These are phyloP conservation scores for Plantago elongata DNA, from an alignment of 257 asterid genomes.

Conservation along the genomic window DNA sequence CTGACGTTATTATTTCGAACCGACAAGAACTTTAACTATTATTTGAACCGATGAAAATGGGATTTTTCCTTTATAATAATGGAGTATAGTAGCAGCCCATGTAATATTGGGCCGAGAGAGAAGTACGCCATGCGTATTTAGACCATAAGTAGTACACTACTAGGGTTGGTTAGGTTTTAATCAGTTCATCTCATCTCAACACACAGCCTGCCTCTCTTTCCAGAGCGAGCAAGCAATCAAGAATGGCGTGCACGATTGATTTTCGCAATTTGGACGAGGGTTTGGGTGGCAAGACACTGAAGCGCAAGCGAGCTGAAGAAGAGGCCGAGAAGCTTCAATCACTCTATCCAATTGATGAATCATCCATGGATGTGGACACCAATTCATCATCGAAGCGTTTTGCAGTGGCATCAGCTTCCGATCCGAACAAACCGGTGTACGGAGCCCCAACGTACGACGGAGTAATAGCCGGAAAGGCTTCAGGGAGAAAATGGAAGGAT, in stretches of 20 bases:
- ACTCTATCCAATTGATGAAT: constrained; percentile 14
- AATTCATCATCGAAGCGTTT: constrained; percentile 54
- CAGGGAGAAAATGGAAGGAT: constrained; percentile 91
- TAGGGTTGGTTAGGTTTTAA: too few relatives aligned
- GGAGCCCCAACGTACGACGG: constrained; percentile 79
- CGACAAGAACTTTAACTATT: too few relatives aligned
- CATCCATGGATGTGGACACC: constrained; percentile 27
- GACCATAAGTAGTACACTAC: too few relatives aligned
- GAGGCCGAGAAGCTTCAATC: constrained; percentile 33
- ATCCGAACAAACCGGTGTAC: constrained; percentile 56
- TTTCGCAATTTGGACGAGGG: constrained; percentile 86
- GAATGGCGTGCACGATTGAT: constrained; percentile 89
- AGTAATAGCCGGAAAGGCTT: constrained; percentile 80
- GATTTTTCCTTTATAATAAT: too few relatives aligned
- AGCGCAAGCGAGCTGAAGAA: constrained; percentile 71
- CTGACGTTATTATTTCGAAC: too few relatives aligned
- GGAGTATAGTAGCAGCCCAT: too few relatives aligned
- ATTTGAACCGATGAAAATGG: too few relatives aligned
- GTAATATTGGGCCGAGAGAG: too few relatives aligned
- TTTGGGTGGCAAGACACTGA: constrained; percentile 85
- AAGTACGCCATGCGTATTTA: too few relatives aligned
- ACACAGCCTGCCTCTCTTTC: too few relatives aligned
- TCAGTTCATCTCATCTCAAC: too few relatives aligned
- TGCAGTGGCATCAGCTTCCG: constrained; percentile 47
- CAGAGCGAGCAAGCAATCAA: too few relatives aligned